These are phyloP conservation scores for Trichoderma sp. DNA, from an alignment of 2,329 filamentous ascomycete genomes.

Conservation along the genomic window DNA sequence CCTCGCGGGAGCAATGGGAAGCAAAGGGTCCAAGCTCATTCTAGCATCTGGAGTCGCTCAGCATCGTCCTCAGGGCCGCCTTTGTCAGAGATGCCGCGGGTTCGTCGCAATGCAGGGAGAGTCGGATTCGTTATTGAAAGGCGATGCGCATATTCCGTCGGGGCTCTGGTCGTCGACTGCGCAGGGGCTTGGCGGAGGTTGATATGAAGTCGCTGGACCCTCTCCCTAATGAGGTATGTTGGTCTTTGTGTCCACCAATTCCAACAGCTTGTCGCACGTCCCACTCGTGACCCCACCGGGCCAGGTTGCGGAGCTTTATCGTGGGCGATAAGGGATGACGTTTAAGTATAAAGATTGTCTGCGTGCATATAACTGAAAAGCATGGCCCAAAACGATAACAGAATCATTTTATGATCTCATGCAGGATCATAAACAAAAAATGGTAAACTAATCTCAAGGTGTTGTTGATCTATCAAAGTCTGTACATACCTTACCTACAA, in stretches of 20 bases:
- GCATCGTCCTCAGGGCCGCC: conserved; percentile 37
- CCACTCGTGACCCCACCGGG: conserved; percentile 27
- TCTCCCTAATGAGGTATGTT: background rate
- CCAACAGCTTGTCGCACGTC: conserved; percentile 28
- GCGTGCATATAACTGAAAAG: background rate
- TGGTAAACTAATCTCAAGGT: background rate
- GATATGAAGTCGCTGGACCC: background rate
- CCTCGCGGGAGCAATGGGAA: conserved; percentile 88
- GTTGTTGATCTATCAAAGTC: background rate
- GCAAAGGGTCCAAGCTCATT: conserved; percentile 88
- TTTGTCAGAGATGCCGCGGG: conserved; percentile 11
- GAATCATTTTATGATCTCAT: background rate
- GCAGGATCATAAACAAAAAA: background rate
- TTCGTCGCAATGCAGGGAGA: conserved; percentile 8
- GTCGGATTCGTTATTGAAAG: background rate
- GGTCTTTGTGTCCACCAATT: conserved; percentile 24
- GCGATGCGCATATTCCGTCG: conserved; percentile 20
- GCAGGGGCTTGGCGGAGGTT: background rate
- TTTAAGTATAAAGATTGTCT: background rate
- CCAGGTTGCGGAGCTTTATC: conserved; percentile 20
- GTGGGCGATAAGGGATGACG: background rate
- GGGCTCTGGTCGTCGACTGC: background rate
- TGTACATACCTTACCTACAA: background rate
- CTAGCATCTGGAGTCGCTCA: conserved; percentile 53
- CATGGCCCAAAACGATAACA: background rate